These are phyloP conservation scores for Passiflora organensis DNA, from an alignment of 345 rosid genomes.

Conservation along the genomic window DNA sequence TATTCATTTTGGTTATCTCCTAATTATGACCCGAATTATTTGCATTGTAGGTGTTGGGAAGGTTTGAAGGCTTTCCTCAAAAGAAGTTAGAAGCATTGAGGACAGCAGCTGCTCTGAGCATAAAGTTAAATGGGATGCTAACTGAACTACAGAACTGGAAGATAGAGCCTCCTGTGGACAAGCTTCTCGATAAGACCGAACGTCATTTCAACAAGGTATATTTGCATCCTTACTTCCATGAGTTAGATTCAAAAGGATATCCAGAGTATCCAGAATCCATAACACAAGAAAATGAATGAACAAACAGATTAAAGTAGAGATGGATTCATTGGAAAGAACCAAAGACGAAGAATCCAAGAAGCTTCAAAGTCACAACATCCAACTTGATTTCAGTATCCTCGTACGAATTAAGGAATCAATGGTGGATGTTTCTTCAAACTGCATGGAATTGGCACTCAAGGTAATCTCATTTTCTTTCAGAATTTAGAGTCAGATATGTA, in stretches of 20 bases:
- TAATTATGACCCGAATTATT: not conserved
- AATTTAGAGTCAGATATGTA: not conserved
- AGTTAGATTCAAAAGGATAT: too few relatives aligned
- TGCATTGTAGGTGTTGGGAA: slow-evolving; percentile 58
- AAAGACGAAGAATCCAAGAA: slow-evolving; percentile 84
- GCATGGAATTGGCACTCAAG: slow-evolving; percentile 81
- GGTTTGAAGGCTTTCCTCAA: slow-evolving; percentile 85
- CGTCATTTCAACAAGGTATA: slow-evolving; percentile 74
- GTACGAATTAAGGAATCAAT: slow-evolving; percentile 65
- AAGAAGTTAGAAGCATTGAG: slow-evolving; percentile 83
- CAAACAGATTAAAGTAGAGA: slow-evolving; percentile 65
- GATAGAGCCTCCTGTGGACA: slow-evolving; percentile 52
- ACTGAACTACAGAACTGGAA: slow-evolving; percentile 63
- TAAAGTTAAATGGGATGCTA: slow-evolving; percentile 45
- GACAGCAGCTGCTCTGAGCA: slow-evolving; percentile 57
- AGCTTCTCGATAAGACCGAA: slow-evolving; percentile 74
- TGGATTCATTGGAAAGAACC: slow-evolving; percentile 64
- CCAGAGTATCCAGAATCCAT: not conserved
- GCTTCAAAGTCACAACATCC: slow-evolving; percentile 58
- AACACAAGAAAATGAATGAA: not conserved
- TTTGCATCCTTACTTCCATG: not conserved
- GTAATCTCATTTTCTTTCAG: slow-evolving; percentile 24
- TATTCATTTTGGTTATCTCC: not conserved
- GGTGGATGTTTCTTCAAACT: slow-evolving; percentile 83
- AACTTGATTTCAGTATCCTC: slow-evolving; percentile 65